A percentile compares a stretch with the other conserved stretches of the same genome.
Evolutionary conservation across 805 yeast species (phyloP).

Genomic region (Wickerhamomyces alni): DNA sequence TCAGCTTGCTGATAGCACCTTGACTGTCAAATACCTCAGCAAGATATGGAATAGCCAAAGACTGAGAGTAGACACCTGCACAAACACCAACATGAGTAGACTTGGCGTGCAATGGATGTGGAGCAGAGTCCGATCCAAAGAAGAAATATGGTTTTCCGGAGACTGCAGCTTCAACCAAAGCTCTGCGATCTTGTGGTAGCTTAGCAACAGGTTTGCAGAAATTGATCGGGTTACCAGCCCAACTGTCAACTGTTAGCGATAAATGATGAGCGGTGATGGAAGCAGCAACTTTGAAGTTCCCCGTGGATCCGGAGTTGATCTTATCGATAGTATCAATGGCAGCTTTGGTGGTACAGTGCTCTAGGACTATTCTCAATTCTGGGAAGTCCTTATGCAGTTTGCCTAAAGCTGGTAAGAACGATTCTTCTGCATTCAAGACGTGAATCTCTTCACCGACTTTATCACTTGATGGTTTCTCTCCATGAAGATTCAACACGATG

Average conservation of each 20-base stretch:
- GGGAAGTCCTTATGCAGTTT: constrained; percentile 83
- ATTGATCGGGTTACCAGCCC: constrained; percentile 95
- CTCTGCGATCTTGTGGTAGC: constrained; percentile 75
- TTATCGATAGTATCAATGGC: constrained; percentile 74
- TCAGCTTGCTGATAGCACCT: constrained; percentile 59
- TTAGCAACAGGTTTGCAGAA: constrained; percentile 98
- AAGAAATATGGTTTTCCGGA: constrained; percentile 90
- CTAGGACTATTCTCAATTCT: constrained; percentile 75
- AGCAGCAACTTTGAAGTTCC: constrained; percentile 67
- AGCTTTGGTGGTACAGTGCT: constrained; percentile 90
- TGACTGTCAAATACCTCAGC: constrained; percentile 78
- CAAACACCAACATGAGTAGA: constrained; percentile 77
- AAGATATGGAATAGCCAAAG: constrained; percentile 71
- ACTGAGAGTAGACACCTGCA: constrained; percentile 97
- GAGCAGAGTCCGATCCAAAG: constrained; percentile 98
- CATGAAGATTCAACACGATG: constrained; percentile 84
- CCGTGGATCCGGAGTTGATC: constrained; percentile 44
- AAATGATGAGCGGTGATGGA: constrained; percentile 96
- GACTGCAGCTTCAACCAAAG: constrained; percentile 81
- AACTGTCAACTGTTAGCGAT: constrained; percentile 79
- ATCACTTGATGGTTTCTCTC: constrained; percentile 78
- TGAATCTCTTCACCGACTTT: constrained; percentile 63
- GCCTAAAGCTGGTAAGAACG: constrained; percentile 81
- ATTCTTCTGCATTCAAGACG: constrained; percentile 90
- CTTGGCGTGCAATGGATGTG: constrained; percentile 83